phyloP scores from a whole-genome alignment of 345 rosid species.

The Gossypium mustelinum region DNA sequence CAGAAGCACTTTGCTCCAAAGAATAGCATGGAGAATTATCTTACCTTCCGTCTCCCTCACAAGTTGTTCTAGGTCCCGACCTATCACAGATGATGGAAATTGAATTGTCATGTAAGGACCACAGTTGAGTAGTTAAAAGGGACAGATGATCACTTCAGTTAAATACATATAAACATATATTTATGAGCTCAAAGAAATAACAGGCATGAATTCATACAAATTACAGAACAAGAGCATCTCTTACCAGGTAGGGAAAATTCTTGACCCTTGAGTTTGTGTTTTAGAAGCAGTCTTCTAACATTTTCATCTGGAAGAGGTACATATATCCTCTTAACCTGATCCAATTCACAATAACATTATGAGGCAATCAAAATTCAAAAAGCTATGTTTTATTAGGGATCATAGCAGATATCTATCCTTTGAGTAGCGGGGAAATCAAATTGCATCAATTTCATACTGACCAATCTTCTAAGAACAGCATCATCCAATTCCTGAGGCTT shows the following conservation, averaged over 20 bases:
- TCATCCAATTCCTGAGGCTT: conserved; percentile 98
- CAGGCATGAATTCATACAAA: background rate
- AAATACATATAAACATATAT: background rate
- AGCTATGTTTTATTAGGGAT: background rate
- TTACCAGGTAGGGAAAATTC: conserved; percentile 74
- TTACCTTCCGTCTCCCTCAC: conserved; percentile 84
- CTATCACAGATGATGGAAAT: conserved; percentile 29
- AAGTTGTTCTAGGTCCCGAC: conserved; percentile 70
- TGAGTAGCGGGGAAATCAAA: background rate
- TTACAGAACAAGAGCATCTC: conserved; percentile 9
- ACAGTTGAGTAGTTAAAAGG: conserved; percentile 1
- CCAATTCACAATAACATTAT: conserved; percentile 13
- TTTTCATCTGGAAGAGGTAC: conserved; percentile 79
- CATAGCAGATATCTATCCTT: background rate
- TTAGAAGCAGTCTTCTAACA: conserved; percentile 67
- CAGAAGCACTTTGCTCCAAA: background rate
- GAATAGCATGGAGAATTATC: conserved; percentile 3
- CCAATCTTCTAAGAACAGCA: conserved; percentile 94
- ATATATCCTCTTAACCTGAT: conserved; percentile 91
- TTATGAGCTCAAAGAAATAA: background rate
- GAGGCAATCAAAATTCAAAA: conserved; percentile 9
- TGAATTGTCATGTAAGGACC: conserved; percentile 8
- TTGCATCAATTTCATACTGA: conserved; percentile 26
- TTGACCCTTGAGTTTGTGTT: conserved; percentile 69
- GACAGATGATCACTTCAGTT: background rate